Base-by-base conservation (phyloP, 192 early-diverging fungal genomes). In the Backusella australiensis region DNA sequence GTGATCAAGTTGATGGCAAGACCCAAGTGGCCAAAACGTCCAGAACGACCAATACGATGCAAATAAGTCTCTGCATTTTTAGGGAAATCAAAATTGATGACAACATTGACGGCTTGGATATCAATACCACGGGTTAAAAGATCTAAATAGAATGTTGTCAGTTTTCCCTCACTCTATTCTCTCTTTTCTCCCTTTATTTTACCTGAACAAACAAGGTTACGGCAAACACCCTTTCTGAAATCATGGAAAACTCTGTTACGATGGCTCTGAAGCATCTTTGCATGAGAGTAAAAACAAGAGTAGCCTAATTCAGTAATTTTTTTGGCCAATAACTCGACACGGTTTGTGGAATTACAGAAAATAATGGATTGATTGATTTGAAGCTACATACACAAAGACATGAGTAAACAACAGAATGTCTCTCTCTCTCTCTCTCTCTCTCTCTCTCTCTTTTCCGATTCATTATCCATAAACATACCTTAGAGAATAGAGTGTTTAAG, bases 351-450 rank as follows among this genome's bases (percentile, higher is more conserved):
- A 86, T 99, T 99, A 84, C 98, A 99, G 82, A 99, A 99, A 81
- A 99, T 99, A 76, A 99, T 99, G 39, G 97, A 98, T 91, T 99
- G 98, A 86, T 99, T 99, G 88, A 99, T 98, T 93, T 99, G 98
- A 32, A 99, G 93, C 93, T 95, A 65, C 26, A 63, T 49, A 42
- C 12, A 44, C 32, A 34, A 56, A 46, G 52, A 19, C 38, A 65
- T 44, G 42, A 39, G 23, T 42, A 73, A 46, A 34, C 8, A 56
- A 23, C 1, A 21, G 7, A 2, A 39, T 3, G 1, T 39, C 38
- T 12, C 21, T 2, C 19, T 8, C 19, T 26, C 4, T 44, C 15
- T 44, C 42, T 44, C 11, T 32, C 29, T 32, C 29, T 32, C 29
- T 32, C 26, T 29, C 26, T 29, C 26, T 29, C 26, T 29, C 11